These are phyloP conservation scores for Penicillium bialowiezense DNA, from an alignment of 495 filamentous ascomycete genomes.

Conservation along the genomic window DNA sequence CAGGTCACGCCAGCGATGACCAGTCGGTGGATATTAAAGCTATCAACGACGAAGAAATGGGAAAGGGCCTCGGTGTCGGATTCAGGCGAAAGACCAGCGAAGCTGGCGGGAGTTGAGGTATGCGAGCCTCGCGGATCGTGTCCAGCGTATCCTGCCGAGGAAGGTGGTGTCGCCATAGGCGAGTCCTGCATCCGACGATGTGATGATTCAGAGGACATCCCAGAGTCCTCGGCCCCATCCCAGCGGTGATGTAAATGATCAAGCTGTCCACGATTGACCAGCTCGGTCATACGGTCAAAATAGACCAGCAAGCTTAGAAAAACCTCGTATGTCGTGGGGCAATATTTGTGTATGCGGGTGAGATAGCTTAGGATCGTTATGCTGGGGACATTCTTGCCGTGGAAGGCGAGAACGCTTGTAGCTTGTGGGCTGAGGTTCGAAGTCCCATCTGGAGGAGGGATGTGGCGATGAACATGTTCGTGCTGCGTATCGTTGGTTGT, in stretches of 20 bases:
- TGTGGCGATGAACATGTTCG: conserved; percentile 70
- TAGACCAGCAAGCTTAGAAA: conserved; percentile 95
- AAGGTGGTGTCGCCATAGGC: conserved; percentile 37
- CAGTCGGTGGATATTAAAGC: conserved; percentile 96
- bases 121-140: conserved; percentile 32
- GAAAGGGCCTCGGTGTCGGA: conserved; percentile 60
- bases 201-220: conserved; percentile 10
- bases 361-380: conserved; percentile 97
- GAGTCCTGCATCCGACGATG: conserved; percentile 20
- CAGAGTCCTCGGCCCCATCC: conserved; percentile 14
- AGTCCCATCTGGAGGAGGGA: conserved; percentile 64
- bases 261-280: conserved; percentile 74
- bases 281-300: conserved; percentile 98
- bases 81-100: conserved; percentile 33
- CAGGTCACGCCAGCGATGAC: conserved; percentile 98
- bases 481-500: conserved; percentile 95
- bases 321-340: conserved; percentile 97
- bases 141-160: conserved; percentile 30
- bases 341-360: conserved; percentile 97
- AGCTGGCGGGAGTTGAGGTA: conserved; percentile 32
- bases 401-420: conserved; percentile 94
- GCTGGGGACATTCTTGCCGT: conserved; percentile 96
- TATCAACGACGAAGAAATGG: conserved; percentile 96
- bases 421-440: conserved; percentile 71
- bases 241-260: conserved; percentile 40